Percentiles rank a stretch among this genome's conserved stretches.
These are phyloP conservation scores for Cercophora scortea DNA, from an alignment of 495 filamentous ascomycete genomes.

Conservation along the genomic window DNA sequence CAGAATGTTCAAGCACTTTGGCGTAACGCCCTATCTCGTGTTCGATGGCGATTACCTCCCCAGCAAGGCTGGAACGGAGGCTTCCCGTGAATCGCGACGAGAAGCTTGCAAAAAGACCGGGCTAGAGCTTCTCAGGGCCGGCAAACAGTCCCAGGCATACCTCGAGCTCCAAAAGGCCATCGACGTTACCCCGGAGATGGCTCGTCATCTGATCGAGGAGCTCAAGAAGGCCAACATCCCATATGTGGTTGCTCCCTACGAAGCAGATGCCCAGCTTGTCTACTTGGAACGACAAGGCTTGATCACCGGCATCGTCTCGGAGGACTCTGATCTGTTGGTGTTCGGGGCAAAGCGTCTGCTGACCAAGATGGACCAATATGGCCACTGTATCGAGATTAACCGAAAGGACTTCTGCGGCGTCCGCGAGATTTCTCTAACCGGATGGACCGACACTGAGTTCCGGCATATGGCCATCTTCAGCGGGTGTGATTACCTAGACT, in stretches of 20 bases:
- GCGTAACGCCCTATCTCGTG: constrained; percentile 83
- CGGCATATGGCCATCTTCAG: constrained; percentile 93
- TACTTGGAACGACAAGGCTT: constrained; percentile 82
- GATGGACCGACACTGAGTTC: constrained; percentile 89
- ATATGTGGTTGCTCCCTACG: constrained; percentile 94
- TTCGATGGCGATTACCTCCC: constrained; percentile 96
- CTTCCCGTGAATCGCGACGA: constrained; percentile 57
- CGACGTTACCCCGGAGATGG: constrained; percentile 95
- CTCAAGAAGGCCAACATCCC: constrained; percentile 69
- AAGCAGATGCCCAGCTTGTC: constrained; percentile 92
- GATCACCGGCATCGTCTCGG: constrained; percentile 82
- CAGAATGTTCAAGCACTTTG: constrained; percentile 86
- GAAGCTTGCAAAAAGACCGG: constrained; percentile 67
- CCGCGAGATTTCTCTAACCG: constrained; percentile 77
- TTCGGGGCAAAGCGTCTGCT: constrained; percentile 86
- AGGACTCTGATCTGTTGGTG: constrained; percentile 94
- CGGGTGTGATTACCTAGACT: constrained; percentile 92
- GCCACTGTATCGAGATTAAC: constrained; percentile 86
- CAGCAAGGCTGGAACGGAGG: constrained; percentile 89
- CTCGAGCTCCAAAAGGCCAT: constrained; percentile 89
- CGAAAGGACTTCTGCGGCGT: constrained; percentile 81
- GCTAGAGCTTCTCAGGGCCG: constrained; percentile 70
- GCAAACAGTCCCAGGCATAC: constrained; percentile 72
- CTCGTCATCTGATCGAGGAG: constrained; percentile 82
- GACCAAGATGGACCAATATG: constrained; percentile 91